These are phyloP conservation scores for Trichocomaceae sp. DNA, from an alignment of 2,329 filamentous ascomycete genomes.

Conservation along the genomic window DNA sequence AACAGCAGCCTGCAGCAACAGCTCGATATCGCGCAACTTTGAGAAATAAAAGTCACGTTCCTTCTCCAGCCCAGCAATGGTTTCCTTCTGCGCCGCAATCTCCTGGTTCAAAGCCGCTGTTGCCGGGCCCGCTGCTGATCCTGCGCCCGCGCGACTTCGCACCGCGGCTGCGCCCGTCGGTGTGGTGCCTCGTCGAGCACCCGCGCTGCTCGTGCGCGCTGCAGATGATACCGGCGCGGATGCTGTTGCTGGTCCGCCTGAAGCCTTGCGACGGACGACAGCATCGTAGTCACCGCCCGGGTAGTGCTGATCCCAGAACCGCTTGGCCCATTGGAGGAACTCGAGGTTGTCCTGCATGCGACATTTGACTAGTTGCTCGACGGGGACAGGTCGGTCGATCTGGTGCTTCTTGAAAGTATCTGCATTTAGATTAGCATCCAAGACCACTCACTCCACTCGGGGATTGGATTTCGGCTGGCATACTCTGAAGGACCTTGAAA, in stretches of 20 bases:
- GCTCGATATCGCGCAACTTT: slow-evolving; percentile 94
- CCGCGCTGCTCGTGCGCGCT: slow-evolving; percentile 44
- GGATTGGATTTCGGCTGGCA: slow-evolving; percentile 27
- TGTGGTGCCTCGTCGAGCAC: slow-evolving; percentile 51
- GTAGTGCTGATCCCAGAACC: slow-evolving; percentile 97
- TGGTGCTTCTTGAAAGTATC: slow-evolving; percentile 79
- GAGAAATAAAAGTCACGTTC: slow-evolving; percentile 99
- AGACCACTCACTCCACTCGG: neutral
- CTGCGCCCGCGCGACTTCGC: slow-evolving; percentile 40
- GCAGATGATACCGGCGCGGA: slow-evolving; percentile 28
- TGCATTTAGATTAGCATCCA: slow-evolving; percentile 11
- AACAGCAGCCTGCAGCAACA: slow-evolving; percentile 85
- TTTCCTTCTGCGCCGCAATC: slow-evolving; percentile 86
- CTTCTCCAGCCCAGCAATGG: slow-evolving; percentile 86
- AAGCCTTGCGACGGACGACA: slow-evolving; percentile 72
- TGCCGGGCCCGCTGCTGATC: slow-evolving; percentile 56
- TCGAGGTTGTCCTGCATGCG: slow-evolving; percentile 99
- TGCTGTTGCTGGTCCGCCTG: slow-evolving; percentile 49
- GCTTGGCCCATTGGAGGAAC: slow-evolving; percentile 95
- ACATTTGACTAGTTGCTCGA: slow-evolving; percentile 87
- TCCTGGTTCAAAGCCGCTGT: slow-evolving; percentile 72
- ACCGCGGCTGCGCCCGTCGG: slow-evolving; percentile 49
- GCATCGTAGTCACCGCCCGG: slow-evolving; percentile 97
- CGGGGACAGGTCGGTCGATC: slow-evolving; percentile 83
- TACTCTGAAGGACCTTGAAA: slow-evolving; percentile 96